Evolutionary conservation across 2,329 filamentous ascomycete genomes (phyloP).

Genomic region (Fusarium azukiicola): DNA sequence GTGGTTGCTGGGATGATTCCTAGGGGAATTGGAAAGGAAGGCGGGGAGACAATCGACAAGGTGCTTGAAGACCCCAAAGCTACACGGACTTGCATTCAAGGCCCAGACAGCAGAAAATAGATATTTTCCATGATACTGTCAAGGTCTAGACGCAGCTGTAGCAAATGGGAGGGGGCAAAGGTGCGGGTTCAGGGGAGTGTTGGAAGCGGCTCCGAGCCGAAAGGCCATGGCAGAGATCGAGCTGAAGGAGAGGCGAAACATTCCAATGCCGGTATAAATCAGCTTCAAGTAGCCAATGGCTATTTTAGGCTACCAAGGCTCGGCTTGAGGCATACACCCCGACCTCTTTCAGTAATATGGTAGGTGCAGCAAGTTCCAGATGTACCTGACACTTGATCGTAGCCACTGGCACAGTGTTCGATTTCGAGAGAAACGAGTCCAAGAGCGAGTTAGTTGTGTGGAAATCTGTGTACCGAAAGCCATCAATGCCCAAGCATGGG

Average conservation of each 20-base stretch:
- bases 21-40: too few relatives aligned
- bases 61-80: too few relatives aligned
- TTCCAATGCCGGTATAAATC: not conserved
- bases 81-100: too few relatives aligned
- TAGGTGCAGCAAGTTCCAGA: conserved; percentile 3
- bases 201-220: not conserved
- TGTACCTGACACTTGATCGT: conserved; percentile 1
- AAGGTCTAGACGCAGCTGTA: not conserved
- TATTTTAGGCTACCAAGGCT: not conserved
- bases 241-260: not conserved
- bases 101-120: too few relatives aligned
- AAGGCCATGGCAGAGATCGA: not conserved
- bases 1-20: too few relatives aligned
- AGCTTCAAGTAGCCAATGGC: too few relatives aligned
- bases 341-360: not conserved
- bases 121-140: too few relatives aligned
- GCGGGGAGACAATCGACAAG: too few relatives aligned
- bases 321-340: not conserved
- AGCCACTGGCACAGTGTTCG: not conserved
- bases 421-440: not conserved
- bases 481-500: not conserved
- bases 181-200: not conserved
- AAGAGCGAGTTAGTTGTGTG: not conserved
- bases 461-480: not conserved
- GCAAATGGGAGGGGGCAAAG: not conserved